These are phyloP conservation scores for Ustulina deusta DNA, from an alignment of 2,329 filamentous ascomycete species.

Conservation along the genomic window DNA sequence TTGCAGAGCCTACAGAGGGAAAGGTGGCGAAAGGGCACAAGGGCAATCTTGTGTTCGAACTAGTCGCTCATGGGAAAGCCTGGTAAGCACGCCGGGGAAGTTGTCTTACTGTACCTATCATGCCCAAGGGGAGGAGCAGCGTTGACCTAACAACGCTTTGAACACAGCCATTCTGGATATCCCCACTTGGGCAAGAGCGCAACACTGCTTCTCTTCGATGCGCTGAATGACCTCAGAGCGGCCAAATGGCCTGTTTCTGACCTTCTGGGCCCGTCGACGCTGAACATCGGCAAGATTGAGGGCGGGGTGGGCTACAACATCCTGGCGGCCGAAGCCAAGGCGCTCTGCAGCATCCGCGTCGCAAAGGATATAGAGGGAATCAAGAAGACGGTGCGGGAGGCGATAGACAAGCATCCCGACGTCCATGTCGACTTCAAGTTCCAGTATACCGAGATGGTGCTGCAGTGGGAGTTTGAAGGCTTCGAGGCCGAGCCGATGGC, in stretches of 20 bases:
- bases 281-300: slow-evolving; percentile 55
- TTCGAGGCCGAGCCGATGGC: slow-evolving; percentile 54
- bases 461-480: slow-evolving; percentile 55
- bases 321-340: slow-evolving; percentile 53
- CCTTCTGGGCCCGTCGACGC: slow-evolving; percentile 55
- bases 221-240: slow-evolving; percentile 50
- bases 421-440: slow-evolving; percentile 53
- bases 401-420: slow-evolving; percentile 50
- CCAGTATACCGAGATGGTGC: slow-evolving; percentile 54
- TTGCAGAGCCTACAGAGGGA: slow-evolving; percentile 67
- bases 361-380: slow-evolving; percentile 52
- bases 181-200: slow-evolving; percentile 53
- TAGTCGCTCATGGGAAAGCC: slow-evolving; percentile 48
- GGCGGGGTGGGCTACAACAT: slow-evolving; percentile 57
- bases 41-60: slow-evolving; percentile 54
- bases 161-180: slow-evolving; percentile 52
- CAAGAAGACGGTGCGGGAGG: slow-evolving; percentile 50
- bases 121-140: not conserved
- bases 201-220: slow-evolving; percentile 49
- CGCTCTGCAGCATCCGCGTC: slow-evolving; percentile 56
- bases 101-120: not conserved
- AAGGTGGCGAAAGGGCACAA: slow-evolving; percentile 67
- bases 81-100: slow-evolving; percentile 37
- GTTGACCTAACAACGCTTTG: not conserved
- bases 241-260: slow-evolving; percentile 52